phyloP scores from a whole-genome alignment of 2,329 filamentous ascomycete genomes.

The Blastomyces parvus region DNA sequence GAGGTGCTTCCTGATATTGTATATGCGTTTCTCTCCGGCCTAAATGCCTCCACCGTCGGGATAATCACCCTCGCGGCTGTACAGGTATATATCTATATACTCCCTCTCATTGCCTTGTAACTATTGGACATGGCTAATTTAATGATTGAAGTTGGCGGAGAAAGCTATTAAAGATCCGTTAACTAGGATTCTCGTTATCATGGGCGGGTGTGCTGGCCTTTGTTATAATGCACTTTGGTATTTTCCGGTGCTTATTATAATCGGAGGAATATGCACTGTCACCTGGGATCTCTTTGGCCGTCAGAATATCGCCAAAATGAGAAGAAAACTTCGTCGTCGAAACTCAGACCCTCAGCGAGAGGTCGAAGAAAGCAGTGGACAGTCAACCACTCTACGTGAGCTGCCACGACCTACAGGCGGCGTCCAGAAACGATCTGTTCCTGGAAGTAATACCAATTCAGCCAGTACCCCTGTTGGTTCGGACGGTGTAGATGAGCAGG shows the following conservation, averaged over 20 bases:
- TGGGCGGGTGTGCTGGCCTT: slow-evolving; percentile 54
- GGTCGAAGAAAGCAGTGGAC: slow-evolving; percentile 13
- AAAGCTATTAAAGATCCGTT: slow-evolving; percentile 59
- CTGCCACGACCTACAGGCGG: slow-evolving; percentile 2
- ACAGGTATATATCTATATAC: slow-evolving; percentile 20
- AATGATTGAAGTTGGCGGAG: slow-evolving; percentile 45
- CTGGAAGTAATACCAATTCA: slow-evolving; percentile 10
- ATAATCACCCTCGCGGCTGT: slow-evolving; percentile 62
- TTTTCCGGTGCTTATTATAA: slow-evolving; percentile 55
- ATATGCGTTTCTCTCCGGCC: slow-evolving; percentile 60
- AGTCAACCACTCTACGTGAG: slow-evolving; percentile 10
- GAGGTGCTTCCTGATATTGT: slow-evolving; percentile 51
- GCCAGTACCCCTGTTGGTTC: background rate
- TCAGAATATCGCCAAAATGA: slow-evolving; percentile 33
- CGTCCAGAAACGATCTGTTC: slow-evolving; percentile 14
- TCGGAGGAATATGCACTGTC: slow-evolving; percentile 45
- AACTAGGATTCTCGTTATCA: slow-evolving; percentile 54
- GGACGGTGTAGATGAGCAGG: background rate
- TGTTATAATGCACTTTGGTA: slow-evolving; percentile 68
- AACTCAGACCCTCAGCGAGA: slow-evolving; percentile 10
- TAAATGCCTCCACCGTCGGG: slow-evolving; percentile 64
- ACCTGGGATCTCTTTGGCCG: slow-evolving; percentile 49
- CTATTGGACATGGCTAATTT: background rate
- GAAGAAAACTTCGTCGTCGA: slow-evolving; percentile 18
- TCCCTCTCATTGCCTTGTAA: background rate